Percentiles rank a stretch among this genome's conserved stretches.
Conservation (phyloP, 768 basidiomycete species). For the Panellus pusillus region DNA sequence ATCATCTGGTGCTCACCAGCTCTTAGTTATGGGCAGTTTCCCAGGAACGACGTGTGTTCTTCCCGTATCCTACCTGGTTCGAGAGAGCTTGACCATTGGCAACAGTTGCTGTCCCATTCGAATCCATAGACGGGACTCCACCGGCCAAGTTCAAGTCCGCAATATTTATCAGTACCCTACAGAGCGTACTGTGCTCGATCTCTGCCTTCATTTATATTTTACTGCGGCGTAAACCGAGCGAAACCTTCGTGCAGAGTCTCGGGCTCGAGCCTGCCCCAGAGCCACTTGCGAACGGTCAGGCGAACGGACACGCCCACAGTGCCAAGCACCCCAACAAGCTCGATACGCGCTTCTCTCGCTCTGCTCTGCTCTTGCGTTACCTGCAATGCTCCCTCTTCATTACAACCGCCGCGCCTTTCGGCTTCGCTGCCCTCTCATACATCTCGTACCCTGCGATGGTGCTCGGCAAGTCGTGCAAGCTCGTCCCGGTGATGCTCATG, state of each 20-base stretch:
- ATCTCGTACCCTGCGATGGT: slow-evolving; percentile 99
- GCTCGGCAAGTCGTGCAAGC: slow-evolving; percentile 97
- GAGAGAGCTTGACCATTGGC: neutral
- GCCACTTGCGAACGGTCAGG: slow-evolving; percentile 36
- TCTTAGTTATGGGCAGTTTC: slow-evolving; percentile 85
- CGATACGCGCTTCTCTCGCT: slow-evolving; percentile 38
- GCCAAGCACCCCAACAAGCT: slow-evolving; percentile 31
- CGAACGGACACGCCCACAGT: slow-evolving; percentile 31
- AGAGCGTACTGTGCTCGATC: slow-evolving; percentile 75
- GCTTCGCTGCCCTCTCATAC: slow-evolving; percentile 91
- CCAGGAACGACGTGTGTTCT: slow-evolving; percentile 81
- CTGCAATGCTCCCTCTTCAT: slow-evolving; percentile 86
- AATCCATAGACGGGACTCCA: slow-evolving; percentile 59
- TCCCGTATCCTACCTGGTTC: neutral
- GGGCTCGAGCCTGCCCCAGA: slow-evolving; percentile 50
- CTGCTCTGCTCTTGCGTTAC: slow-evolving; percentile 66
- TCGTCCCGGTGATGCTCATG: slow-evolving; percentile 98
- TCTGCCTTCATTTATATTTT: slow-evolving; percentile 79
- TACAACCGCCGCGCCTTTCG: slow-evolving; percentile 91
- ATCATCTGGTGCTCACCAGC: slow-evolving; percentile 8
- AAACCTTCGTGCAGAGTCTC: slow-evolving; percentile 55
- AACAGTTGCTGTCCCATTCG: slow-evolving; percentile 82
- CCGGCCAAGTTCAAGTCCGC: slow-evolving; percentile 82
- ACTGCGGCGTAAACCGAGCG: slow-evolving; percentile 53
- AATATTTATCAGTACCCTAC: slow-evolving; percentile 81